Base-by-base conservation (phyloP, 768 basidiomycete species). In the Suillus lakei region DNA sequence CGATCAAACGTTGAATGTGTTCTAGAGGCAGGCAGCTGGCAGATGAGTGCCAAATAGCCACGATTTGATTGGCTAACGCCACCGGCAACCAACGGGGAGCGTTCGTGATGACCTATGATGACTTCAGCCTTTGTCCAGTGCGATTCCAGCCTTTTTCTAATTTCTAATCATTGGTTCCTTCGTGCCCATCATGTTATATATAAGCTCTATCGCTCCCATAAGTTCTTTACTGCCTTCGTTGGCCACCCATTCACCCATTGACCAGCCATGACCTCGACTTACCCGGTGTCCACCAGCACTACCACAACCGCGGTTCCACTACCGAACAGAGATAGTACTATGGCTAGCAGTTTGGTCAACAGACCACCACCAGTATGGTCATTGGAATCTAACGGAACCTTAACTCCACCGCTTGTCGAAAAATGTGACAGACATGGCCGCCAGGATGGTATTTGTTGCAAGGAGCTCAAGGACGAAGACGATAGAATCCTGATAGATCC, bases 401-500 rank as follows among this genome's bases (percentile, higher is more conserved):
- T 78, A 16, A 71, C 78, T 2, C 77, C 83, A 0, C 85, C 90
- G 0, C 77, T 87, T 3, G 77, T 81, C 6, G 79, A 85, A 26
- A 87, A 88, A 73, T 93, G 92, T 72, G 83, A 84, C 18, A 78
- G 84, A 66, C 78, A 85, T 62, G 77, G 79, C 38, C 82, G 84
- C 38, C 79, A 79, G 53, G 86, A 85, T 60, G 92, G 91, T 9
- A 77, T 95, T 5, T 97, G 96, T 79, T 98, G 95, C 81, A 91
- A 93, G 71, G 93, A 96, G 62, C 86, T 97, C 65, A 93, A 88
- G 72, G 86, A 81, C 60, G 86, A 89, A 15, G 92, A 95, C 56
- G 89, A 95, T 65, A 85, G 95, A 30, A 90, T 86, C 0, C 84
- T 98, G 43, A 80, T 97, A 43, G 87, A 97, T 73, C 95, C 96